Evolutionary conservation across 1,284 basidiomycete species (phyloP), one percentile per base, ranked within the genome.

Genomic region (Tilletia caries): DNA sequence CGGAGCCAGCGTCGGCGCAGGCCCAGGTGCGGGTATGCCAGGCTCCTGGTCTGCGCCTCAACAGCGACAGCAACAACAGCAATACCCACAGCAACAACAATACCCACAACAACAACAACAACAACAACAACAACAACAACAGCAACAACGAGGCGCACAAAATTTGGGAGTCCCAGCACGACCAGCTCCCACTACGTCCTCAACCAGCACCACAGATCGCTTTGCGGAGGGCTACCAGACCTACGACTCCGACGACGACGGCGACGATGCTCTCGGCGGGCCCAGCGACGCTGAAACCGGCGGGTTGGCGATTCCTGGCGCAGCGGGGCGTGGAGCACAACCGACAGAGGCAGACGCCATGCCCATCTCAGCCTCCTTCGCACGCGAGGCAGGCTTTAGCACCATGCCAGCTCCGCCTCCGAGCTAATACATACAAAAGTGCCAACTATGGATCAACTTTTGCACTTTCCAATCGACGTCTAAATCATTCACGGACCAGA

Each of bases 311-410:
- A 54, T 54, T 54, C 52, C 52, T 29, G 52, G 52, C 25, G 29
- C 48, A 50, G 52, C 25, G 1, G 23, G 52, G 25, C 52, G 25
- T 29, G 52, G 52, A 15, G n/a, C n/a, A 27, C 52, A 23, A 27
- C 23, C 25, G 18, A 27, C 52, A 13, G 52, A 54, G 25, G 52
- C 52, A 29, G 52, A 54, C 29, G 52, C 52, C 52, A 25, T 29
- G 12, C 52, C 52, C 52, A 54, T 54, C 52, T 54, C 52, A 15
- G 52, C 52, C 25, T 27, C 25, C 29, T 54, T 54, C 52, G 52
- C 52, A 4, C 52, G 52, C 52, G 52, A 54, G 25, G 52, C 52
- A 15, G 52, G 52, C 25, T 54, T 54, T 54, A 29, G 10, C 37
- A 1, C 1, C 37, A 15, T 41, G 15, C 37, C 37, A 15, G 37